Conservation (phyloP, 2,329 filamentous ascomycete genomes). For the Dendrostoma leiphaemia region DNA sequence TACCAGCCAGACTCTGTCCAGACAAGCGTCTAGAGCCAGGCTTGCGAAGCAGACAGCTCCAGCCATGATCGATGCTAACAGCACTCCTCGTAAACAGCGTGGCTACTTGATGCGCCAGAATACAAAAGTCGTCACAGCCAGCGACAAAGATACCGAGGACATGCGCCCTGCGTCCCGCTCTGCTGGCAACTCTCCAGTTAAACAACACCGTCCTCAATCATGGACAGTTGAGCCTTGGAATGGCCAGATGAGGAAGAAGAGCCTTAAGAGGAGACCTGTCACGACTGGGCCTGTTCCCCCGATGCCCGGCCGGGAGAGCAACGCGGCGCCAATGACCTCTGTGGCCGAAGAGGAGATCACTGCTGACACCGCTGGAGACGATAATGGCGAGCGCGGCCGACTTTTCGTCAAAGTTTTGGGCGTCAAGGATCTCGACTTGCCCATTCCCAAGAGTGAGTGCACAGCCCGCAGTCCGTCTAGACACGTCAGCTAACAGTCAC, state of each 20-base stretch:
- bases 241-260: conserved; percentile 67
- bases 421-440: conserved; percentile 91
- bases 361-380: conserved; percentile 60
- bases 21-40: conserved; percentile 44
- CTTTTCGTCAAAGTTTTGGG: conserved; percentile 99
- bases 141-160: conserved; percentile 66
- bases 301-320: conserved; percentile 83
- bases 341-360: conserved; percentile 67
- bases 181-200: conserved; percentile 66
- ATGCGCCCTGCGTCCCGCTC: conserved; percentile 51
- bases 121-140: conserved; percentile 95
- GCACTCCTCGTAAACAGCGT: conserved; percentile 69
- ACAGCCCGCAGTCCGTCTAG: neutral
- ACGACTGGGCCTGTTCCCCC: conserved; percentile 70
- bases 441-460: conserved; percentile 81
- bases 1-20: conserved; percentile 23
- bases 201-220: conserved; percentile 79
- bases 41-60: conserved; percentile 15
- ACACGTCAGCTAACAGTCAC: conserved; percentile 19
- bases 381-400: conserved; percentile 82
- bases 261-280: conserved; percentile 56
- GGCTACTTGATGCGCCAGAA: conserved; percentile 99
- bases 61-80: conserved; percentile 52
- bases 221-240: conserved; percentile 99
- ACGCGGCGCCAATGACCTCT: conserved; percentile 63